Conservation (phyloP, 306 rosid genomes). For the Cicer bijugum region DNA sequence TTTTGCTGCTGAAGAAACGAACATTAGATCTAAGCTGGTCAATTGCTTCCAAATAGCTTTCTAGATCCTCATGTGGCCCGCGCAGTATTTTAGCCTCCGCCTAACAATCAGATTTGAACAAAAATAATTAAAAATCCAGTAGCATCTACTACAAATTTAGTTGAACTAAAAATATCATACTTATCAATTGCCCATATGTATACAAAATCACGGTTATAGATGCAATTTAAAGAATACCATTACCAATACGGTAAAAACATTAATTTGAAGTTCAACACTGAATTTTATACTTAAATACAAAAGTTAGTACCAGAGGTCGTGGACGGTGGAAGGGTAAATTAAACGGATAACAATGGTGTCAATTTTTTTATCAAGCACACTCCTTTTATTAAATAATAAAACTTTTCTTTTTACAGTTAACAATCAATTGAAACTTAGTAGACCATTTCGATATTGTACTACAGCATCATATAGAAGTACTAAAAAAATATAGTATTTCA, state of each 20-base stretch:
- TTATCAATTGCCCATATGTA: background rate
- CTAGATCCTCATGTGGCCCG: constrained; percentile 98
- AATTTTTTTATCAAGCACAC: constrained; percentile 8
- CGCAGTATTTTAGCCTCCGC: constrained; percentile 95
- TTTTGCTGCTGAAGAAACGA: constrained; percentile 69
- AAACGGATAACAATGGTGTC: background rate
- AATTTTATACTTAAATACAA: background rate
- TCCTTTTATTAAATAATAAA: constrained; percentile 6
- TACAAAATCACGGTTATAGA: constrained; percentile 8
- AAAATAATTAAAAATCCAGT: constrained; percentile 11
- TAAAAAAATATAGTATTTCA: background rate
- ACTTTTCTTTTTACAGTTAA: background rate
- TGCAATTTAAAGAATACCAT: constrained; percentile 22
- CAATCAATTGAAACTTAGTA: background rate
- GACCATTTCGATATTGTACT: constrained; percentile 1
- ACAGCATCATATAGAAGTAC: constrained; percentile 7
- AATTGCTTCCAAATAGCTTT: constrained; percentile 86
- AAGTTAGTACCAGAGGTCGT: background rate
- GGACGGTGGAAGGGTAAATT: background rate
- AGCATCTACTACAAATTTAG: background rate
- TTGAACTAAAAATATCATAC: constrained; percentile 24
- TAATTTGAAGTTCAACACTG: constrained; percentile 6
- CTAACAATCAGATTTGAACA: constrained; percentile 51
- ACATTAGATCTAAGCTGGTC: constrained; percentile 69
- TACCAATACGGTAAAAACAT: constrained; percentile 1